A percentile compares a stretch with the other conserved stretches of the same genome.
These are phyloP conservation scores for Panellus pusillus DNA, from an alignment of 768 basidiomycete species.

Conservation along the genomic window DNA sequence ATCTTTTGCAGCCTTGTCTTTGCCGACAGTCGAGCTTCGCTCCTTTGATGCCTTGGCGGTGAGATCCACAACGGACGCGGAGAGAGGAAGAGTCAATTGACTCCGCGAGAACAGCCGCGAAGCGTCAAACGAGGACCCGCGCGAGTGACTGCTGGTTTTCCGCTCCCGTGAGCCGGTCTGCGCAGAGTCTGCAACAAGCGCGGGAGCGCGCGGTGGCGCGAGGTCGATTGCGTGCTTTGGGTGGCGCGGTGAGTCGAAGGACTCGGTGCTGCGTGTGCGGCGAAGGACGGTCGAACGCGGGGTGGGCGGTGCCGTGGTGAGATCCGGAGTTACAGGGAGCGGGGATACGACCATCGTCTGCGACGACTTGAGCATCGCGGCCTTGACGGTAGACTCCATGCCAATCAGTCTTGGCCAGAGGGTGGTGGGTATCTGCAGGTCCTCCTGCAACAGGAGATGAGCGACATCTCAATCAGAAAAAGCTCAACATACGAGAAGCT, in stretches of 20 bases:
- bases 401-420: conserved; percentile 75
- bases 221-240: conserved; percentile 40
- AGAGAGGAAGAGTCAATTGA: conserved; percentile 45
- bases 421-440: conserved; percentile 81
- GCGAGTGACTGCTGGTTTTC: conserved; percentile 47
- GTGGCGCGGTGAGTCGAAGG: conserved; percentile 56
- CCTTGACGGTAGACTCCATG: conserved; percentile 86
- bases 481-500: conserved; percentile 62
- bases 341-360: conserved; percentile 54
- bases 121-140: conserved; percentile 65
- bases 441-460: conserved; percentile 54
- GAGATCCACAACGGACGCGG: conserved; percentile 45
- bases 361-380: conserved; percentile 88
- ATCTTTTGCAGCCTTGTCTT: conserved; percentile 58
- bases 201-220: conserved; percentile 37
- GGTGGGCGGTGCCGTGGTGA: conserved; percentile 39
- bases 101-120: conserved; percentile 52
- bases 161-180: conserved; percentile 37
- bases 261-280: conserved; percentile 73
- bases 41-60: conserved; percentile 31
- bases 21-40: conserved; percentile 26
- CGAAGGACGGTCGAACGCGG: conserved; percentile 55
- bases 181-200: conserved; percentile 39
- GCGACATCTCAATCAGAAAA: conserved; percentile 1
- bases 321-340: conserved; percentile 21